Percentiles rank a stretch among this genome's conserved stretches.
These are phyloP conservation scores for Globisporangium paroecandrum DNA, from an alignment of 352 stramenopile species.

Conservation along the genomic window DNA sequence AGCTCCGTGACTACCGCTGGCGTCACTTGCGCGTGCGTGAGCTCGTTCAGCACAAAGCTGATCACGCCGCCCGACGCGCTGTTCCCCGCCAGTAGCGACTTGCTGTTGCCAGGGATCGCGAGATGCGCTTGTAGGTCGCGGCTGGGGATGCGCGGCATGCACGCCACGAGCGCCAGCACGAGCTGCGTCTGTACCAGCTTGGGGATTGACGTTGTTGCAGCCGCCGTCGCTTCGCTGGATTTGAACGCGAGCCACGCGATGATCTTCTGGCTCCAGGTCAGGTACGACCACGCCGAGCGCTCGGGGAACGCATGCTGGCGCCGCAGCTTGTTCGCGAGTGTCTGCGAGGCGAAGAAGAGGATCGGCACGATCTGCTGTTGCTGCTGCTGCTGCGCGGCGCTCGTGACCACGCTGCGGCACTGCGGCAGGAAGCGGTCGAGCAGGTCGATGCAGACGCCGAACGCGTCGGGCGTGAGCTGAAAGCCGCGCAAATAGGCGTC, in stretches of 20 bases:
- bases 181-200: slow-evolving; percentile 77
- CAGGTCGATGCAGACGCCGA: slow-evolving; percentile 56
- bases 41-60: slow-evolving; percentile 52
- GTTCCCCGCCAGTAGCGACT: slow-evolving; percentile 9
- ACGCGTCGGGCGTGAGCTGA: slow-evolving; percentile 76
- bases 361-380: slow-evolving; percentile 34
- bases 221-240: neutral
- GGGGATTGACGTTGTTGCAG: slow-evolving; percentile 21
- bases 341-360: slow-evolving; percentile 80
- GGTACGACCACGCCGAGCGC: slow-evolving; percentile 22
- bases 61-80: slow-evolving; percentile 29
- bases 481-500: slow-evolving; percentile 79
- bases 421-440: slow-evolving; percentile 57
- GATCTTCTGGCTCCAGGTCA: slow-evolving; percentile 45
- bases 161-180: slow-evolving; percentile 60
- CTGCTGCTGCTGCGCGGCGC: slow-evolving; percentile 13
- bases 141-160: slow-evolving; percentile 41
- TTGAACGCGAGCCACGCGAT: slow-evolving; percentile 54
- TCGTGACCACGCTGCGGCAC: slow-evolving; percentile 1
- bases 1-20: slow-evolving; percentile 46
- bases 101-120: slow-evolving; percentile 14
- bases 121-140: slow-evolving; percentile 32
- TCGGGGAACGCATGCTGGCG: slow-evolving; percentile 45
- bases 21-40: slow-evolving; percentile 35
- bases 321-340: slow-evolving; percentile 77